Evolutionary conservation across 2,329 filamentous ascomycete species (phyloP), one percentile per base, ranked within the genome.

Genomic region (Talaromyces sp.): DNA sequence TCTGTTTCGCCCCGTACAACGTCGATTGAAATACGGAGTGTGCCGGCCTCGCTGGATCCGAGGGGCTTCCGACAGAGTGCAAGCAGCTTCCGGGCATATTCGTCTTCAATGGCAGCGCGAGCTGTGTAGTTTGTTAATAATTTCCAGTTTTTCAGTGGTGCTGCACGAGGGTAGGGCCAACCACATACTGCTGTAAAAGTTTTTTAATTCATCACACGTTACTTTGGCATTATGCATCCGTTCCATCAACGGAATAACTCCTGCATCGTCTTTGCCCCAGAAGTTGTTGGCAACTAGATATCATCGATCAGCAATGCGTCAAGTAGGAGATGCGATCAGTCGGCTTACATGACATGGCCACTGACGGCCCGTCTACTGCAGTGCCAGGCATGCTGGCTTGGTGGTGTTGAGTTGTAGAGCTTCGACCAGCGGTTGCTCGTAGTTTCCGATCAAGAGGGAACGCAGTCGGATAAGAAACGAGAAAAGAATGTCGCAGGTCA

Each of bases 221-320:
- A 90, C 87, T 81, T 99, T 99, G 55, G 95, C 92, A 76, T 88
- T 89, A 72, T 92, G 89, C 92, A 99, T 96, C 72, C 95, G 93
- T 75, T 93, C 91, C 32, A 99, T 84, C 71, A 99, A 85, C 62
- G 95, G 96, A 53, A 84, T 84, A 71, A 99, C 93, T 73, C 95
- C 96, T 57, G 93, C 95, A 82, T 99, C 95, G 75, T 98, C 93
- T 82, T 96, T 98, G 66, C 95, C 95, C 95, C 95, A 99, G 78
- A 99, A 99, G 76, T 99, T 99, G 81, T 99, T 99, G 71, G 95
- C 93, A 80, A 99, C 76, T 93, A 93, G 67, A 61, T 10, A 51
- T 55, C 15, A 36, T 17, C n/a, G 51, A 67, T 80, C 62, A 79
- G 77, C 66, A 72, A 68, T 65, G 65, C 32, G 36, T 44, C n/a